Evolutionary conservation across 495 filamentous ascomycete genomes (phyloP).

Genomic region (Podospora pseudocomata): DNA sequence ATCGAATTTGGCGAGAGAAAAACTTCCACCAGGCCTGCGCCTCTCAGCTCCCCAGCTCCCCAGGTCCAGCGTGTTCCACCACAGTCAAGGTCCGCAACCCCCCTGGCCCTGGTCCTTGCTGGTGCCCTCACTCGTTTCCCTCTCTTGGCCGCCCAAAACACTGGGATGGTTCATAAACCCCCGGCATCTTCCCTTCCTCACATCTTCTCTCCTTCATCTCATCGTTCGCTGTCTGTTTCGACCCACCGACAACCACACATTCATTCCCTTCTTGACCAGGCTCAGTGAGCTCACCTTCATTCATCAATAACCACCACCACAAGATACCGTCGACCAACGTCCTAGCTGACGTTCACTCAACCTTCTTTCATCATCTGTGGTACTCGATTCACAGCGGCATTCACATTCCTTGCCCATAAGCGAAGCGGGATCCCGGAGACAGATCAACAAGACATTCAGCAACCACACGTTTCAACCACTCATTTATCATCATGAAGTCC

Average conservation of each 20-base stretch:
- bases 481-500: conserved; percentile 47
- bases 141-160: conserved; percentile 13
- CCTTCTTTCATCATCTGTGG: background rate
- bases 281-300: conserved; percentile 34
- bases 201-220: conserved; percentile 21
- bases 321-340: conserved; percentile 2
- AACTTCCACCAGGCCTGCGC: background rate
- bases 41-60: background rate
- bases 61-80: background rate
- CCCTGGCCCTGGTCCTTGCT: background rate
- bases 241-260: conserved; percentile 23
- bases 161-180: conserved; percentile 17
- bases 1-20: background rate
- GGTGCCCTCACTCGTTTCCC: background rate
- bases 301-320: conserved; percentile 3
- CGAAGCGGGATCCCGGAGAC: background rate
- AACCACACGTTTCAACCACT: background rate
- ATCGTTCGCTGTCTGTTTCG: conserved; percentile 19
- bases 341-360: background rate
- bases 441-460: background rate
- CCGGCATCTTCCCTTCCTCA: conserved; percentile 11
- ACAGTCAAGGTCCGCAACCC: background rate
- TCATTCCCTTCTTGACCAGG: conserved; percentile 41
- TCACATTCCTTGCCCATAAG: conserved; percentile 9
- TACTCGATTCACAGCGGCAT: background rate